These are phyloP conservation scores for Trichoderma guizhouense DNA, from an alignment of 2,329 filamentous ascomycete species.

Conservation along the genomic window DNA sequence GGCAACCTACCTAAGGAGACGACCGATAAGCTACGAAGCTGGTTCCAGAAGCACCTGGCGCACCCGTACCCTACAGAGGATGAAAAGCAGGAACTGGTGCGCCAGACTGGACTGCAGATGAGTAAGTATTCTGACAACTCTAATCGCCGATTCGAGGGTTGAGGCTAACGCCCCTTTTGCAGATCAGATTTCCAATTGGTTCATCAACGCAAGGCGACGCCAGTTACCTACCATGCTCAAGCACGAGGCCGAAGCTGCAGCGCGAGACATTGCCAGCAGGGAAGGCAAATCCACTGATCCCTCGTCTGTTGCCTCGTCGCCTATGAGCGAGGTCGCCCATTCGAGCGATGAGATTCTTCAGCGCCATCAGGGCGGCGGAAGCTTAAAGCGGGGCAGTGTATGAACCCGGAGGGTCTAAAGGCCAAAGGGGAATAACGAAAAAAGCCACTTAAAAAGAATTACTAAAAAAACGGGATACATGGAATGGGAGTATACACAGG, in stretches of 20 bases:
- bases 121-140: constrained; percentile 48
- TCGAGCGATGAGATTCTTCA: constrained; percentile 38
- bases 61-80: constrained; percentile 88
- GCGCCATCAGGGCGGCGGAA: constrained; percentile 31
- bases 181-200: constrained; percentile 77
- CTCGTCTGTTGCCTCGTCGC: background rate
- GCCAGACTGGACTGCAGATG: constrained; percentile 72
- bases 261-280: constrained; percentile 22
- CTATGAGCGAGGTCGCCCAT: constrained; percentile 44
- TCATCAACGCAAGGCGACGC: constrained; percentile 71
- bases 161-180: constrained; percentile 20
- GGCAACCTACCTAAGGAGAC: constrained; percentile 90
- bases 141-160: background rate
- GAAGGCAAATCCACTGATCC: background rate
- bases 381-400: constrained; percentile 47
- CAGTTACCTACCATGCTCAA: constrained; percentile 60
- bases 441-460: background rate
- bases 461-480: background rate
- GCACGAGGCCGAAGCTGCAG: constrained; percentile 48
- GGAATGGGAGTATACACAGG: background rate
- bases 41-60: constrained; percentile 73
- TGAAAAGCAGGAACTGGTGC: constrained; percentile 79
- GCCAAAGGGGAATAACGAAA: background rate
- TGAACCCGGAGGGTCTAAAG: constrained; percentile 24
- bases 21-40: constrained; percentile 74